phyloP scores from a whole-genome alignment of 768 basidiomycete genomes.

The Paxillus ammoniavirescens region DNA sequence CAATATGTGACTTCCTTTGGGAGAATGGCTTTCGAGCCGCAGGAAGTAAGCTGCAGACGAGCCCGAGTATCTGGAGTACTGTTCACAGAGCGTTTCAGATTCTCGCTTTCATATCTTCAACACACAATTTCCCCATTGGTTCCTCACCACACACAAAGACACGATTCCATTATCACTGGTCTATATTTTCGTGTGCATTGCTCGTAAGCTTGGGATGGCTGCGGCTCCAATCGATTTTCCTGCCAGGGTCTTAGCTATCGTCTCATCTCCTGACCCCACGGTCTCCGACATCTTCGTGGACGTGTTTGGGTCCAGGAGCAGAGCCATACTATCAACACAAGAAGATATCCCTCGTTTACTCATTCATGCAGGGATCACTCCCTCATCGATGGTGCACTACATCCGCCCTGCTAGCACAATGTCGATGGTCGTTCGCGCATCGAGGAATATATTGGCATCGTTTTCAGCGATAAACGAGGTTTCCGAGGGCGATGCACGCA shows the following conservation, averaged over 20 bases:
- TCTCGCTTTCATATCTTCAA: slow-evolving; percentile 41
- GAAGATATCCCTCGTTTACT: slow-evolving; percentile 36
- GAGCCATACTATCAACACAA: slow-evolving; percentile 33
- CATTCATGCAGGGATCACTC: slow-evolving; percentile 22
- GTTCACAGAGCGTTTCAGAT: slow-evolving; percentile 22
- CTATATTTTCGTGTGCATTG: slow-evolving; percentile 55
- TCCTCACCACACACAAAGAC: slow-evolving; percentile 46
- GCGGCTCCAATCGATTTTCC: slow-evolving; percentile 60
- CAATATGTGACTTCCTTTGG: slow-evolving; percentile 52
- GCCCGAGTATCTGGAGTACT: background rate
- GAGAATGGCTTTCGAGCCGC: slow-evolving; percentile 46
- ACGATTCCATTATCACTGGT: slow-evolving; percentile 62
- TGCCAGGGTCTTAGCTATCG: slow-evolving; percentile 49
- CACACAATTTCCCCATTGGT: slow-evolving; percentile 59
- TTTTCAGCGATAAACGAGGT: slow-evolving; percentile 20
- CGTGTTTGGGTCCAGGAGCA: slow-evolving; percentile 41
- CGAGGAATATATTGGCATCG: slow-evolving; percentile 38
- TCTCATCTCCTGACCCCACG: slow-evolving; percentile 37
- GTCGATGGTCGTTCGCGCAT: slow-evolving; percentile 41
- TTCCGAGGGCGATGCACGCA: slow-evolving; percentile 33
- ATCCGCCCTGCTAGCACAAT: slow-evolving; percentile 30
- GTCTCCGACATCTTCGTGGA: slow-evolving; percentile 45
- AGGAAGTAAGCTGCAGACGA: slow-evolving; percentile 33
- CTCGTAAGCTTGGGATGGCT: slow-evolving; percentile 47
- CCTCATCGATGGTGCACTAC: slow-evolving; percentile 16